phyloP scores from a whole-genome alignment of 805 yeast genomes.

The Yamadazyma philogaea region DNA sequence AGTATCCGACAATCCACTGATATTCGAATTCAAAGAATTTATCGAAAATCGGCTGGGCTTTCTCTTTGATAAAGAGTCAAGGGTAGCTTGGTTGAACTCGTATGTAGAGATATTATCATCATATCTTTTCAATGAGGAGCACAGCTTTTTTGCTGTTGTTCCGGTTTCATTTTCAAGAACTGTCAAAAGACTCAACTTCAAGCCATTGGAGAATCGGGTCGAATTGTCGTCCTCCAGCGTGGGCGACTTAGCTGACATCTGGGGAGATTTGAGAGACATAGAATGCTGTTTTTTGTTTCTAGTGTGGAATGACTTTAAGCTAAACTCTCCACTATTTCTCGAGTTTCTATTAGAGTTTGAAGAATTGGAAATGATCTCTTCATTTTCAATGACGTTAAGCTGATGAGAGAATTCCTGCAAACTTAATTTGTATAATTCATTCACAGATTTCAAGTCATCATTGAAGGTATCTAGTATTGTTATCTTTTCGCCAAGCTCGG shows the following conservation, averaged over 20 bases:
- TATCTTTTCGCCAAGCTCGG: conserved; percentile 35
- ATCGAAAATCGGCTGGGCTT: conserved; percentile 51
- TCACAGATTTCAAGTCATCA: conserved; percentile 27
- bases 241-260: conserved; percentile 1
- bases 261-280: conserved; percentile 13
- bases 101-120: conserved; percentile 22
- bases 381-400: conserved; percentile 6
- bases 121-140: conserved; percentile 10
- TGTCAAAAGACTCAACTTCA: conserved; percentile 37
- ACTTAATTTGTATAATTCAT: conserved; percentile 30
- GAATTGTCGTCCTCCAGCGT: conserved; percentile 20
- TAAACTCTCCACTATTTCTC: conserved; percentile 19
- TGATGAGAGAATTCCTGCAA: conserved; percentile 25
- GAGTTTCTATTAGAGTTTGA: conserved; percentile 21
- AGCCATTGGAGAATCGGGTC: conserved; percentile 34
- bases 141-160: neutral
- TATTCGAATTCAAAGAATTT: conserved; percentile 49
- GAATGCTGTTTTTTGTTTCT: conserved; percentile 27
- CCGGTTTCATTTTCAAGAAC: conserved; percentile 32
- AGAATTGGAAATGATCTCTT: conserved; percentile 14
- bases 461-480: conserved; percentile 35
- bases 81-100: conserved; percentile 35
- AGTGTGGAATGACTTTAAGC: conserved; percentile 35
- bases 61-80: conserved; percentile 32
- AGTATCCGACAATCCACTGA: conserved; percentile 45